Conservation (phyloP, 441 rosid genomes). For the Capsella rubella region DNA sequence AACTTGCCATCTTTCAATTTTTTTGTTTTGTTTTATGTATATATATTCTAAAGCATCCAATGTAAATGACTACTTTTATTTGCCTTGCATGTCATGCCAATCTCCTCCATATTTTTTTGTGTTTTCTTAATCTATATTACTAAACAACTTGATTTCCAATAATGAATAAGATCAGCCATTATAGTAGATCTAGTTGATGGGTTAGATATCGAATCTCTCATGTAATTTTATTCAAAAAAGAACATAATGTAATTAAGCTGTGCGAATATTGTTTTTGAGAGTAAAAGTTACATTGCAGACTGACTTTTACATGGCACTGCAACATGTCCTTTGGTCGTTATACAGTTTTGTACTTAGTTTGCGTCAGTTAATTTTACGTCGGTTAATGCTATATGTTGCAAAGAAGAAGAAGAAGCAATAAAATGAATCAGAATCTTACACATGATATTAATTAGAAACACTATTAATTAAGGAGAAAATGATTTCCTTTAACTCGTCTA, state of each 20-base stretch:
- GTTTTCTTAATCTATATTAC: not conserved
- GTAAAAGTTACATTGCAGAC: not conserved
- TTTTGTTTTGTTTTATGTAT: not conserved
- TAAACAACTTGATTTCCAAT: constrained; percentile 6
- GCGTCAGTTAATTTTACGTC: no score
- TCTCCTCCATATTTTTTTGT: not conserved
- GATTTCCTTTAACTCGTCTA: not conserved
- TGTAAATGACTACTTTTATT: constrained; percentile 30
- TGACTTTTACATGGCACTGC: not conserved
- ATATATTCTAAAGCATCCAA: constrained; percentile 36
- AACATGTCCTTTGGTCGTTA: not conserved
- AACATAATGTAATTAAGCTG: not conserved
- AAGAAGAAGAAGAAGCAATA: no score
- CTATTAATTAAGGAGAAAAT: not conserved
- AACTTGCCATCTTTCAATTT: constrained; percentile 36
- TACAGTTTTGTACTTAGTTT: not conserved
- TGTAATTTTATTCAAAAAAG: not conserved
- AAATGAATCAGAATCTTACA: not conserved
- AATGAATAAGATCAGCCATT: constrained; percentile 3
- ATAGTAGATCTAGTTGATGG: constrained; percentile 12
- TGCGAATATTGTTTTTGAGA: not conserved
- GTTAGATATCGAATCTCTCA: not conserved
- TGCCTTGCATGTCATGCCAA: constrained; percentile 33
- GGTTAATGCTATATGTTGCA: not conserved
- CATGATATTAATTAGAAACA: not conserved